Percentiles rank a stretch among this genome's conserved stretches.
Conservation (phyloP, 345 rosid species). For the Acer yangbiense region DNA sequence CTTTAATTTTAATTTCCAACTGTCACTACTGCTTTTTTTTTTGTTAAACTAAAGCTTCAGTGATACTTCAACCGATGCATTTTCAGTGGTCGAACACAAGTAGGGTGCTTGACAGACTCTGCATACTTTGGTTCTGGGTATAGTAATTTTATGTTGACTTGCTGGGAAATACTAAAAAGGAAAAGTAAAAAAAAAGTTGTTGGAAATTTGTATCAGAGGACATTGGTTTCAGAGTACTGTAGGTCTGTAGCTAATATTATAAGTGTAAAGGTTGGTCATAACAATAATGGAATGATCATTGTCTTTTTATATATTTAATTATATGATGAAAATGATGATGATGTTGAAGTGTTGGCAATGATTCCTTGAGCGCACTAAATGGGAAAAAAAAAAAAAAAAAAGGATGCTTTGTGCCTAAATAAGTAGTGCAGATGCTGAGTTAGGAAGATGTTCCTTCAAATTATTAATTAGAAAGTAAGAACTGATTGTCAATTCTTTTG, state of each 20-base stretch:
- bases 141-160: constrained; percentile 8
- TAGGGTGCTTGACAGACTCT: not conserved
- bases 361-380: not conserved
- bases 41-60: not conserved
- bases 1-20: constrained; percentile 29
- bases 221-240: not conserved
- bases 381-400: not conserved
- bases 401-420: not conserved
- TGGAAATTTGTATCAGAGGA: not conserved
- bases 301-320: not conserved
- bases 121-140: not conserved
- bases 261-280: not conserved
- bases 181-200: not conserved
- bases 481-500: too few species aligned
- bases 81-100: not conserved
- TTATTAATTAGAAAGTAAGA: too few species aligned
- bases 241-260: not conserved
- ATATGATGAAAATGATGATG: not conserved
- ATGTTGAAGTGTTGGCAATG: not conserved
- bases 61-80: constrained; percentile 4
- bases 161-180: constrained; percentile 6
- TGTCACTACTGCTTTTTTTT: not conserved
- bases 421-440: not conserved
- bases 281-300: not conserved
- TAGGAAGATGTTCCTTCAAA: not conserved